phyloP scores from a whole-genome alignment of 129 eudicot species.

The Solidago caesia region DNA sequence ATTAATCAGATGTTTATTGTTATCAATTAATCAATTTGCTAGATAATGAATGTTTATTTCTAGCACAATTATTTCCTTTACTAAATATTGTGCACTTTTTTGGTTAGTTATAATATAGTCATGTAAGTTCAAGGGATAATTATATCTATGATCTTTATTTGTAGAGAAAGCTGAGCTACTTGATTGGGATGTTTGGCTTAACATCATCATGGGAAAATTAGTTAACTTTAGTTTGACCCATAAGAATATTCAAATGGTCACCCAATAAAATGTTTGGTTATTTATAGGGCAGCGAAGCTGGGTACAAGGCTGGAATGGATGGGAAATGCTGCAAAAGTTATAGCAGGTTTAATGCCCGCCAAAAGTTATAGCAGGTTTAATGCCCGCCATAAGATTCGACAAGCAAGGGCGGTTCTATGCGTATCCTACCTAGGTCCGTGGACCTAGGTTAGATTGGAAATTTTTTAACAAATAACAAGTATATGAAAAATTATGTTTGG shows the following conservation, averaged over 20 bases:
- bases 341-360: constrained; percentile 54
- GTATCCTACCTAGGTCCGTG: no score
- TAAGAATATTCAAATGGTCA: no score
- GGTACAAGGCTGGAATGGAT: constrained; percentile 38
- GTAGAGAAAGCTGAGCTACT: constrained; percentile 81
- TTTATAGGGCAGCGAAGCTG: constrained; percentile 28
- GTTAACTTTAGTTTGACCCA: no score
- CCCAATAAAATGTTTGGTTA: background rate
- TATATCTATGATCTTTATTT: constrained; percentile 11
- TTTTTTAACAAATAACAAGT: no score
- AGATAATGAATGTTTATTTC: background rate
- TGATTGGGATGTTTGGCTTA: constrained; percentile 87
- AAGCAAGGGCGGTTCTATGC: no score
- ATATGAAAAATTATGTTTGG: no score
- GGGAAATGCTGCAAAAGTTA: constrained; percentile 33
- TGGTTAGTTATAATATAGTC: constrained; percentile 15
- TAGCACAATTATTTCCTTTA: background rate
- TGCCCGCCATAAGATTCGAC: constrained; percentile 22
- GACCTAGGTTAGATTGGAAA: no score
- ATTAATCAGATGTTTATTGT: no score
- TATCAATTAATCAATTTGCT: no score
- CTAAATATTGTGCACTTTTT: constrained; percentile 1
- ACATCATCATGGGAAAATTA: constrained; percentile 62
- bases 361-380: no score
- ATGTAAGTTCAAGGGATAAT: constrained; percentile 12